Evolutionary conservation across 164 flowering plant species (phyloP).

Genomic region (Stephania japonica): DNA sequence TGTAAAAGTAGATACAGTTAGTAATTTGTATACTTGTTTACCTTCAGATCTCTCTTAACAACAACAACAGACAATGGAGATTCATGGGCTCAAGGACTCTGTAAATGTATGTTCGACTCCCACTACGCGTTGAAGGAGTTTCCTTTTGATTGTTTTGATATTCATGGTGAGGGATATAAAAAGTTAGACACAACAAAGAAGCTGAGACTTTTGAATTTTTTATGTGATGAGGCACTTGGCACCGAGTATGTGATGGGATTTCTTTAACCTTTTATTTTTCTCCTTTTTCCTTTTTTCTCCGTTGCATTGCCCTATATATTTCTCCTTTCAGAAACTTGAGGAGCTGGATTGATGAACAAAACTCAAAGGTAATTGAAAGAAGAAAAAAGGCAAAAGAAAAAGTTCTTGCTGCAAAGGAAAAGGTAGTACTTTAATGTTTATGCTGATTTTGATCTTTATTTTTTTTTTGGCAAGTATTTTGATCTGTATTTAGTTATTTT

Average conservation of each 20-base stretch:
- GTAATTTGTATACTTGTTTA: constrained; percentile 1
- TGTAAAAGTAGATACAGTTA: not conserved
- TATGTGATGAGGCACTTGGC: constrained; percentile 76
- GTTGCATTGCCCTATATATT: not conserved
- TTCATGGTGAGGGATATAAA: constrained; percentile 38
- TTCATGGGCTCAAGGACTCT: constrained; percentile 59
- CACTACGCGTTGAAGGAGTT: constrained; percentile 27
- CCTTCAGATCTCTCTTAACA: constrained; percentile 33
- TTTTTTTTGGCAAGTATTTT: too few species aligned
- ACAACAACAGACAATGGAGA: constrained; percentile 26
- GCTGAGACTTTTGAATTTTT: constrained; percentile 55
- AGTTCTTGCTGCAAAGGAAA: constrained; percentile 49
- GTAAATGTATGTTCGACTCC: constrained; percentile 45
- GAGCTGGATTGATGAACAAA: constrained; percentile 60
- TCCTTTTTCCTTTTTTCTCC: not conserved
- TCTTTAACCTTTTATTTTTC: not conserved
- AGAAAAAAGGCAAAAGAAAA: constrained; percentile 50
- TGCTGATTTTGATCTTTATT: not conserved
- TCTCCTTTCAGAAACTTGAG: constrained; percentile 44
- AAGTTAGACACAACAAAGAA: constrained; percentile 44
- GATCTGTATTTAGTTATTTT: not conserved
- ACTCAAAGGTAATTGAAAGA: constrained; percentile 30
- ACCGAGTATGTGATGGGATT: constrained; percentile 48
- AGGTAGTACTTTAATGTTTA: constrained; percentile 33
- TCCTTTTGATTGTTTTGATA: constrained; percentile 25